A percentile compares a stretch with the other conserved stretches of the same genome.
phyloP scores from a whole-genome alignment of 2,329 filamentous ascomycete genomes.

The Microsporum audouinii region DNA sequence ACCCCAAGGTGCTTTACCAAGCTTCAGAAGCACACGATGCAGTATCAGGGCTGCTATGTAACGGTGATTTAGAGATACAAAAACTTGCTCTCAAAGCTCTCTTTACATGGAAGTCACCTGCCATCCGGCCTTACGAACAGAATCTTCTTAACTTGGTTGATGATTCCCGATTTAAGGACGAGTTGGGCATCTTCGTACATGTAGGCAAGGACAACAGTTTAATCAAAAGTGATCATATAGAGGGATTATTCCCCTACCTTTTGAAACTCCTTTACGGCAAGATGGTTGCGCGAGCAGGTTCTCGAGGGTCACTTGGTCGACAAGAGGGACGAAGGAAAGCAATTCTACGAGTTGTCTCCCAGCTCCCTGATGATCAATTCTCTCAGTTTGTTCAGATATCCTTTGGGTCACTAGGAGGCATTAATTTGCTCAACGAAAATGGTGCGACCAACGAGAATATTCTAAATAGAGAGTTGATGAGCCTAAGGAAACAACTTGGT shows the following conservation, averaged over 20 bases:
- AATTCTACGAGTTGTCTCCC: constrained; percentile 65
- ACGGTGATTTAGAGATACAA: constrained; percentile 85
- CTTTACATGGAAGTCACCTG: constrained; percentile 75
- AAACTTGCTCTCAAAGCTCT: constrained; percentile 73
- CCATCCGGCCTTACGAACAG: constrained; percentile 67
- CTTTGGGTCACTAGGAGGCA: constrained; percentile 54
- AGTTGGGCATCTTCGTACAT: constrained; percentile 79
- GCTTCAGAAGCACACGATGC: constrained; percentile 64
- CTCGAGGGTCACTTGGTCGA: constrained; percentile 60
- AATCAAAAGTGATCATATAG: constrained; percentile 62
- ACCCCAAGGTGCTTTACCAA: constrained; percentile 73
- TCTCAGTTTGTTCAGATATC: constrained; percentile 74
- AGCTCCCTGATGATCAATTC: constrained; percentile 62
- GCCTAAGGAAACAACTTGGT: constrained; percentile 71
- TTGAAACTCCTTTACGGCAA: constrained; percentile 81
- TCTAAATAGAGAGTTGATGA: constrained; percentile 43
- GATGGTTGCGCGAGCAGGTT: constrained; percentile 69
- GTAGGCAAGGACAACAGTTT: constrained; percentile 52
- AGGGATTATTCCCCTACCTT: constrained; percentile 69
- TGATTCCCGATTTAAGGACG: constrained; percentile 83
- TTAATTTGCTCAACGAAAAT: constrained; percentile 44
- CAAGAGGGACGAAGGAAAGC: constrained; percentile 66
- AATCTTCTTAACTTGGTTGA: constrained; percentile 79
- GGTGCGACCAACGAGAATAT: not conserved
- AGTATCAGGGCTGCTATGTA: constrained; percentile 63